Percentiles rank a stretch among this genome's conserved stretches.
These are phyloP conservation scores for Cladochytrium replicatum DNA, from an alignment of 192 early-diverging fungal species.

Conservation along the genomic window DNA sequence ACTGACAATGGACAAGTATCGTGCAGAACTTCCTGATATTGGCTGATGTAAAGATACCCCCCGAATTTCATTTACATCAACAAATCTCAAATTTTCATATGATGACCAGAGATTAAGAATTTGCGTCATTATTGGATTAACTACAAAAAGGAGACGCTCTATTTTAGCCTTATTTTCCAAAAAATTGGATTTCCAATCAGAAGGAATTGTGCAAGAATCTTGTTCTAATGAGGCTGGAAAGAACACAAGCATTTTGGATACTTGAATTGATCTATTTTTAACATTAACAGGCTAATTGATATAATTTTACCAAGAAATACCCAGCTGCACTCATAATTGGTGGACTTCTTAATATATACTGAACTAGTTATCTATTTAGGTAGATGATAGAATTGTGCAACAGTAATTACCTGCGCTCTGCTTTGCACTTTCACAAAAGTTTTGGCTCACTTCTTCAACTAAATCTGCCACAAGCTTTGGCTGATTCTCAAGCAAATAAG, in stretches of 20 bases:
- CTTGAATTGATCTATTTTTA: background rate
- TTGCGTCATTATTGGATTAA: slow-evolving; percentile 27
- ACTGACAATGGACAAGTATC: too few species aligned
- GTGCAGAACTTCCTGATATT: slow-evolving; percentile 27
- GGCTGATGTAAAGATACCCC: too few species aligned
- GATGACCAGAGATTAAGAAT: slow-evolving; percentile 33
- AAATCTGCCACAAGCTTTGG: slow-evolving; percentile 21
- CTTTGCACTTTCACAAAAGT: slow-evolving; percentile 43
- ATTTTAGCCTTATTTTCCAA: slow-evolving; percentile 33
- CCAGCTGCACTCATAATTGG: background rate
- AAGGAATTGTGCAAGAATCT: slow-evolving; percentile 37
- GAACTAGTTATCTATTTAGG: background rate
- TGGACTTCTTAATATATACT: slow-evolving; percentile 8
- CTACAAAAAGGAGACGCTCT: slow-evolving; percentile 32
- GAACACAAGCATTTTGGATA: slow-evolving; percentile 8
- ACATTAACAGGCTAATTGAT: background rate
- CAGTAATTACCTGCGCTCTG: slow-evolving; percentile 21
- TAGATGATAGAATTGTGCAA: background rate
- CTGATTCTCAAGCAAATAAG: slow-evolving; percentile 18
- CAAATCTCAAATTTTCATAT: slow-evolving; percentile 29
- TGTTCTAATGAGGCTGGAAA: too few species aligned
- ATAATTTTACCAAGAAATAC: background rate
- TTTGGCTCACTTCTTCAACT: slow-evolving; percentile 32
- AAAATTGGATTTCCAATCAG: slow-evolving; percentile 33
- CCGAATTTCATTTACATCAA: slow-evolving; percentile 37